Evolutionary conservation across 805 yeast genomes (phyloP), one percentile per base, ranked within the genome.

Genomic region (Pichia paraexigua): DNA sequence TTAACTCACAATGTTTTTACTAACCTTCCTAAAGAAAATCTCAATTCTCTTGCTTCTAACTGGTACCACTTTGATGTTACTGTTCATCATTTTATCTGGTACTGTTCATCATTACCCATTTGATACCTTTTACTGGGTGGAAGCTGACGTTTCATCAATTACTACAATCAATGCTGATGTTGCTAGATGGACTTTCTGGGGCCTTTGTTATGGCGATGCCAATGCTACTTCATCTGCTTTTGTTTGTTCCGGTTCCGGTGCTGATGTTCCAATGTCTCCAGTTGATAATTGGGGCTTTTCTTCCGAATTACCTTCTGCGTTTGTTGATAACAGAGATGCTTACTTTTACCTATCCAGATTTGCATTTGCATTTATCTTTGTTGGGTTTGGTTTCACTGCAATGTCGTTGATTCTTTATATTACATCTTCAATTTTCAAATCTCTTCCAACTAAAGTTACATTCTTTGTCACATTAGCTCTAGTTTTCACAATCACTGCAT

Each of bases 161-260:
- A 65, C 72, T 43, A 84, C 85, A 9, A 65, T 72, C 22, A 63
- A 63, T 30, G 61, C 69, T 44, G 65, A 64, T 39, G 60, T 71
- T 46, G 71, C 88, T n/a, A 80, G 87, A 60, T 86, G 91, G 91
- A 84, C 91, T 2, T 85, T 80, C 71, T 86, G 92, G 92, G 91
- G 92, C 58, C 75, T 84, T 45, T 82, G 88, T 66, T 71, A 71
- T 47, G 72, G 72, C 48, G 53, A 51, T 18, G 60, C 66, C 57
- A 59, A 55, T 50, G 49, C 46, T 35, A 58, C 56, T 2, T 41
- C 59, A 28, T 50, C 53, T 45, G 74, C 67, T 53, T 64, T 68
- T 53, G 48, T 63, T 5, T 75, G 80, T 60, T 40, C 53, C 15
- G 56, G 61, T 41, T 64, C 75, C 43, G 79, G 81, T 15, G 89